Percentiles rank a stretch among this genome's conserved stretches.
Evolutionary conservation across 768 basidiomycete genomes (phyloP).

Genomic region (Trametes coccinea): DNA sequence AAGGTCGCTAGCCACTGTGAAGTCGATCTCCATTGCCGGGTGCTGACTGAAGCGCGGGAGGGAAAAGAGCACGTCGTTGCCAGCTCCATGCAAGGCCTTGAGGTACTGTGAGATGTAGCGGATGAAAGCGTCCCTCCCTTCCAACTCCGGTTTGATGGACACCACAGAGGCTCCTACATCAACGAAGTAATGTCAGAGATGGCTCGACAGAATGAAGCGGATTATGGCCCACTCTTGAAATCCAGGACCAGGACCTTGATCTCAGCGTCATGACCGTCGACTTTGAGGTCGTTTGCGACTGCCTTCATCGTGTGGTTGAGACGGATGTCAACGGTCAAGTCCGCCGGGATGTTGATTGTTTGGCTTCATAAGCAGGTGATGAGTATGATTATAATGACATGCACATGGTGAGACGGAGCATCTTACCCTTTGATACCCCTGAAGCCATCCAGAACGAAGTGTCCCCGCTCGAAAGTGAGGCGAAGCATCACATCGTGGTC

Average conservation of each 20-base stretch:
- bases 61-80: slow-evolving; percentile 33
- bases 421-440: neutral
- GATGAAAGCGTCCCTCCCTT: slow-evolving; percentile 9
- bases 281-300: slow-evolving; percentile 25
- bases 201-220: too few species aligned
- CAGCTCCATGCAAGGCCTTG: slow-evolving; percentile 28
- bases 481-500: slow-evolving; percentile 35
- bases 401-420: too few species aligned
- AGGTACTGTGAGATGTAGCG: slow-evolving; percentile 26
- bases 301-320: slow-evolving; percentile 19
- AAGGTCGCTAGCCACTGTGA: slow-evolving; percentile 21
- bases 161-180: neutral
- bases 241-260: slow-evolving; percentile 27
- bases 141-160: slow-evolving; percentile 12
- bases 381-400: too few species aligned
- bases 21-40: slow-evolving; percentile 23
- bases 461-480: slow-evolving; percentile 28
- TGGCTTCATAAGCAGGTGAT: neutral
- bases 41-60: slow-evolving; percentile 35
- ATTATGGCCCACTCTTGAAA: slow-evolving; percentile 6
- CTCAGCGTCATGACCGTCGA: slow-evolving; percentile 25
- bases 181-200: too few species aligned
- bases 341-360: neutral
- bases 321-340: slow-evolving; percentile 25
- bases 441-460: slow-evolving; percentile 27